Evolutionary conservation across 306 rosid genomes (phyloP).

Genomic region (Trichosanthes cucumerina): DNA sequence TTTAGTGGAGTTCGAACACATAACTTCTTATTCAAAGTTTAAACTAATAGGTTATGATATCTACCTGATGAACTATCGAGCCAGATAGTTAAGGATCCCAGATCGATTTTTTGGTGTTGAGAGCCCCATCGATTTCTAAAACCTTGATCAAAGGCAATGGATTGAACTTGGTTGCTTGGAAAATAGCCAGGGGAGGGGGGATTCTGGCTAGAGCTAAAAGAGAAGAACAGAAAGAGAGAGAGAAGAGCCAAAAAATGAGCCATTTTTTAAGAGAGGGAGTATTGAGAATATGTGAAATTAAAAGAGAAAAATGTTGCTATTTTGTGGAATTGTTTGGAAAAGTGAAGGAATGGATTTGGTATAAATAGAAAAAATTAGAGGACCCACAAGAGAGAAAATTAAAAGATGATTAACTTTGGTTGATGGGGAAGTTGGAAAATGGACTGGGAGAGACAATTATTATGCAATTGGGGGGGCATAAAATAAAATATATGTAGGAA

Average conservation of each 20-base stretch:
- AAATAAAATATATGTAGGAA: neutral
- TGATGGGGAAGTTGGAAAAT: slow-evolving; percentile 4
- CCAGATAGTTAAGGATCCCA: slow-evolving; percentile 48
- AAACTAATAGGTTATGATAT: neutral
- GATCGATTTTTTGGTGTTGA: slow-evolving; percentile 58
- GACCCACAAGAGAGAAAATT: neutral
- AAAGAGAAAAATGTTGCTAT: neutral
- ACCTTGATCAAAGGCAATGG: slow-evolving; percentile 47
- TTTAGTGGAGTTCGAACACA: neutral
- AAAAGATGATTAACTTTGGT: neutral
- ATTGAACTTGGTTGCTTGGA: slow-evolving; percentile 41
- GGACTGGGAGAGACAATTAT: neutral
- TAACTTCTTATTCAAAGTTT: neutral
- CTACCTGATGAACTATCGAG: slow-evolving; percentile 65
- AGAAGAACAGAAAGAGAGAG: slow-evolving; percentile 20
- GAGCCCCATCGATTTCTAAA: slow-evolving; percentile 76
- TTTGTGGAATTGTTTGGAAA: neutral
- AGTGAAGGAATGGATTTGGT: slow-evolving; percentile 5
- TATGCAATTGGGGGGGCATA: neutral
- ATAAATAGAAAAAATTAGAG: slow-evolving; percentile 7
- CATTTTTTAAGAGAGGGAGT: slow-evolving; percentile 13
- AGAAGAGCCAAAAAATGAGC: slow-evolving; percentile 26
- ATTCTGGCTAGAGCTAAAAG: slow-evolving; percentile 29
- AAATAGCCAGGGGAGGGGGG: slow-evolving; percentile 81
- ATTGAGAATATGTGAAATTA: neutral